A percentile compares a stretch with the other conserved stretches of the same genome.
Conservation (phyloP, 2,329 filamentous ascomycete species). For the Aspergillus pseudonomiae region DNA sequence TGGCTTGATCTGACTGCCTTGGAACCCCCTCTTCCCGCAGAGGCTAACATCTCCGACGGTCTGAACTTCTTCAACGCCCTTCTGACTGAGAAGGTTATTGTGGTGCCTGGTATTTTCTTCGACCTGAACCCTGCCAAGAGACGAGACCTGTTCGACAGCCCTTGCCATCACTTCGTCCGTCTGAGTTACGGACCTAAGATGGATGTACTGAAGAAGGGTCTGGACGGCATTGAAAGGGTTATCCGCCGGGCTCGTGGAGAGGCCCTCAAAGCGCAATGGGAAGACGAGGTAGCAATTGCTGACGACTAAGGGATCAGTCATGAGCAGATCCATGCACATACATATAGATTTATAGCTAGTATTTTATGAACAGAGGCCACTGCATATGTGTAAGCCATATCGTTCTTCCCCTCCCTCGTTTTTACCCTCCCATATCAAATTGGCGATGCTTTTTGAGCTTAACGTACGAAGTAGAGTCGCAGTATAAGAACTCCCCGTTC, state of each 20-base stretch:
- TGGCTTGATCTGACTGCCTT: slow-evolving; percentile 66
- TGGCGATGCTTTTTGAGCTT: background rate
- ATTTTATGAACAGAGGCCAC: background rate
- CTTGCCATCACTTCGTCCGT: slow-evolving; percentile 89
- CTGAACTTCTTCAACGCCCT: slow-evolving; percentile 97
- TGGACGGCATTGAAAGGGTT: slow-evolving; percentile 83
- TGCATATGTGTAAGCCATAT: background rate
- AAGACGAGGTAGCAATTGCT: slow-evolving; percentile 42
- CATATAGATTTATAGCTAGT: background rate
- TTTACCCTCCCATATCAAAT: background rate
- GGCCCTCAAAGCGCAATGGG: slow-evolving; percentile 28
- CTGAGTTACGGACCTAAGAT: slow-evolving; percentile 83
- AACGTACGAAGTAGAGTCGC: background rate
- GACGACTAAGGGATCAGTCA: slow-evolving; percentile 29
- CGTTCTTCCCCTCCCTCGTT: background rate
- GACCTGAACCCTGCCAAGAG: slow-evolving; percentile 89
- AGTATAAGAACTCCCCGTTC: background rate
- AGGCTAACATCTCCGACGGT: slow-evolving; percentile 79
- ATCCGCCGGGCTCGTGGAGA: slow-evolving; percentile 55
- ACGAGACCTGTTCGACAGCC: slow-evolving; percentile 88
- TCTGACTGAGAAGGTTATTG: slow-evolving; percentile 90
- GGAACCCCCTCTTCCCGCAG: slow-evolving; percentile 56
- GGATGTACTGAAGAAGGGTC: slow-evolving; percentile 74
- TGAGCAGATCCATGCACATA: background rate
- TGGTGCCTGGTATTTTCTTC: slow-evolving; percentile 97